These are phyloP conservation scores for Bauhinia variegata DNA, from an alignment of 306 rosid species.

Conservation along the genomic window DNA sequence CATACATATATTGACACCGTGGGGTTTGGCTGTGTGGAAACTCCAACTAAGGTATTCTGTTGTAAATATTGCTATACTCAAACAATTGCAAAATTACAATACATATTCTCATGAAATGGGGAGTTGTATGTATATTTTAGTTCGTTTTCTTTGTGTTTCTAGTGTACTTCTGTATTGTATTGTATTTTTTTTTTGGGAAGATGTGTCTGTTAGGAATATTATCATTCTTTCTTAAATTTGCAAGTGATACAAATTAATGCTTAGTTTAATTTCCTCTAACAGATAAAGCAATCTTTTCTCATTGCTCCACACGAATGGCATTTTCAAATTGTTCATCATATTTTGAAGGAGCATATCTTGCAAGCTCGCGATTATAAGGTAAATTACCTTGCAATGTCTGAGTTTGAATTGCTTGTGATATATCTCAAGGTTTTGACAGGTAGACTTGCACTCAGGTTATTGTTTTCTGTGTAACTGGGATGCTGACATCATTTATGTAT, in stretches of 20 bases:
- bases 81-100: conserved; percentile 16
- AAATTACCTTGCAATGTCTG: conserved; percentile 19
- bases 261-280: conserved; percentile 38
- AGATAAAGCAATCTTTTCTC: conserved; percentile 79
- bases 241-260: conserved; percentile 28
- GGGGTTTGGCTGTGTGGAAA: conserved; percentile 80
- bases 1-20: conserved; percentile 81
- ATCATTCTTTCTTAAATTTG: conserved; percentile 25
- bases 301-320: conserved; percentile 77
- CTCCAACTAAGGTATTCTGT: conserved; percentile 70
- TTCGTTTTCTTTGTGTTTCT: too few species aligned
- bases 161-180: too few species aligned
- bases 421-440: conserved; percentile 33
- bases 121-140: neutral
- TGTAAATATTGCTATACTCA: conserved; percentile 10
- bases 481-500: conserved; percentile 79
- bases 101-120: conserved; percentile 18
- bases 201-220: neutral
- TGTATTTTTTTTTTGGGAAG: conserved; percentile 2
- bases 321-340: conserved; percentile 69
- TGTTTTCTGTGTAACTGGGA: conserved; percentile 83
- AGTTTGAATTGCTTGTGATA: conserved; percentile 24
- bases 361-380: conserved; percentile 86
- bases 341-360: conserved; percentile 74
- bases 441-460: conserved; percentile 64